These are phyloP conservation scores for Cyathus striatus DNA, from an alignment of 768 basidiomycete genomes.

Conservation along the genomic window DNA sequence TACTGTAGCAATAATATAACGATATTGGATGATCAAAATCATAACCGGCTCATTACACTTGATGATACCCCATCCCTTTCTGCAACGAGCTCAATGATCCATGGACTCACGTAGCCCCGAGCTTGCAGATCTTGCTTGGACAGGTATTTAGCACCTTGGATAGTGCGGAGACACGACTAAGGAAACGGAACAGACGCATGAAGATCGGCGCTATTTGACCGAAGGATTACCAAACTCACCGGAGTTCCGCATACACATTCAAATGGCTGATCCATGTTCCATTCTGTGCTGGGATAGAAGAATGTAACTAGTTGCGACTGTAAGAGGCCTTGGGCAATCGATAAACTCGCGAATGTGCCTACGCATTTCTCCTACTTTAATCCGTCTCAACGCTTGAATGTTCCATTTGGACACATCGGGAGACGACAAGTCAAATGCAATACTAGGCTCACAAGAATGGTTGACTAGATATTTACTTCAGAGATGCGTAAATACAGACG, in stretches of 20 bases:
- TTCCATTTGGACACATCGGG: slow-evolving; percentile 39
- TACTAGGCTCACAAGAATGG: slow-evolving; percentile 60
- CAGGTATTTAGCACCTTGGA: slow-evolving; percentile 42
- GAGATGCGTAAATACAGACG: background rate
- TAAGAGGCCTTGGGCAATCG: background rate
- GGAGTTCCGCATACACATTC: slow-evolving; percentile 42
- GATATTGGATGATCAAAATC: background rate
- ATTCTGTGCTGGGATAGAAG: slow-evolving; percentile 67
- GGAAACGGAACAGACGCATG: background rate
- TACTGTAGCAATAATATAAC: background rate
- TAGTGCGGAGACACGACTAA: slow-evolving; percentile 41
- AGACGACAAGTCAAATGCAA: slow-evolving; percentile 47
- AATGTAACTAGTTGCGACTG: slow-evolving; percentile 34
- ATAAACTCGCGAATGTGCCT: slow-evolving; percentile 12
- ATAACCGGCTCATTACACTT: slow-evolving; percentile 6
- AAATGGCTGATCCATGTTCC: slow-evolving; percentile 65
- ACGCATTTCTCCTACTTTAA: slow-evolving; percentile 30
- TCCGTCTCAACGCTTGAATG: slow-evolving; percentile 36
- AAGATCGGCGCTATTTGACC: slow-evolving; percentile 1
- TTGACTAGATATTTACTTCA: slow-evolving; percentile 31
- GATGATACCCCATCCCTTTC: slow-evolving; percentile 15
- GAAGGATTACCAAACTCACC: slow-evolving; percentile 17
- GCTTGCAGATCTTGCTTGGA: slow-evolving; percentile 26
- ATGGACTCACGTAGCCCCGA: slow-evolving; percentile 35
- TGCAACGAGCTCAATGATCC: slow-evolving; percentile 28